Evolutionary conservation across 2,329 filamentous ascomycete genomes (phyloP).

Genomic region (Lasiodiplodia sp.): DNA sequence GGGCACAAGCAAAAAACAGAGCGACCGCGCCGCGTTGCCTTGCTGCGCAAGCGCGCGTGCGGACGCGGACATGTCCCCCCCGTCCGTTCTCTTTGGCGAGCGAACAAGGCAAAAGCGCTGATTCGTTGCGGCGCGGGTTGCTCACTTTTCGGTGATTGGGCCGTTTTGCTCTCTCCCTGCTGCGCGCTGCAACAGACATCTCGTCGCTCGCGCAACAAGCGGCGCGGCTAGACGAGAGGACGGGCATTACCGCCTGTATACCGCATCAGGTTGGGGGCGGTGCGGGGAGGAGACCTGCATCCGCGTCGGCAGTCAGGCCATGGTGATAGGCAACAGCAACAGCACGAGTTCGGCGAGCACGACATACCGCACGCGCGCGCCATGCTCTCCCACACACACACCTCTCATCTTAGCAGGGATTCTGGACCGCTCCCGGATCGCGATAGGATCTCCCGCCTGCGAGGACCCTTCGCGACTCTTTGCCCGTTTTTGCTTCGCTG

Average conservation of each 20-base stretch:
- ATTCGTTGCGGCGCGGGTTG: neutral
- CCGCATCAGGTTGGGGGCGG: neutral
- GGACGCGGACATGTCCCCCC: neutral
- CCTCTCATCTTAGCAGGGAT: neutral
- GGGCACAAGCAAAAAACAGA: constrained; percentile 1
- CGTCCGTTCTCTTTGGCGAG: neutral
- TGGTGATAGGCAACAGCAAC: constrained; percentile 14
- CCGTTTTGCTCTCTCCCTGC: neutral
- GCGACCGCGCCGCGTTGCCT: neutral
- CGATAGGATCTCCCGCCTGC: neutral
- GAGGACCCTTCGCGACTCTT: neutral
- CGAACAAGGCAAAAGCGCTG: neutral
- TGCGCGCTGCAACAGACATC: neutral
- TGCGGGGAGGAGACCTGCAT: neutral
- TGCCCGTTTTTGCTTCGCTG: neutral
- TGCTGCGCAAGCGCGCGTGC: neutral
- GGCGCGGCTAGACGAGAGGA: neutral
- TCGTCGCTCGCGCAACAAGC: neutral
- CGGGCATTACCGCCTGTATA: constrained; percentile 5
- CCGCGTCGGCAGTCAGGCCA: constrained; percentile 7
- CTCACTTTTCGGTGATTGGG: neutral
- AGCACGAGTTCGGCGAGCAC: neutral
- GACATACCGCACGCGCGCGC: neutral
- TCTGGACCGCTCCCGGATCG: neutral
- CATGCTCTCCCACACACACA: neutral